Base-by-base conservation (phyloP, 495 filamentous ascomycete genomes). In the Sabuloglossum arenarium region DNA sequence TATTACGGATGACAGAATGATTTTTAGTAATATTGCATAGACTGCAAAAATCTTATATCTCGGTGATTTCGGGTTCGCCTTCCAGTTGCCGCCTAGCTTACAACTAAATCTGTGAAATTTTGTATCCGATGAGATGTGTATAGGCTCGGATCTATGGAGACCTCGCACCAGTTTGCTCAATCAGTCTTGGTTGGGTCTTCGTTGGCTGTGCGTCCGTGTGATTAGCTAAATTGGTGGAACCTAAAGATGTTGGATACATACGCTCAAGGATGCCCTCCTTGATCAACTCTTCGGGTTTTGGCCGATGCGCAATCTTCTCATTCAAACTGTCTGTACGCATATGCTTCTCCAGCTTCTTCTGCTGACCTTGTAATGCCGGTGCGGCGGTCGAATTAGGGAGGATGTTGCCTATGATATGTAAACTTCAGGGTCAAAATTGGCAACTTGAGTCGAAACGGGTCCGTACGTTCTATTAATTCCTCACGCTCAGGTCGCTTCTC, bases 281-380 rank as follows among this genome's bases (percentile, higher is more conserved):
- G 50, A 94, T 73, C 50, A 94, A 67, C 31, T 82, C 75, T 56
- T 87, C 84, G 4, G 83, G 81, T 27, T 79, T 71, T 1, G 88
- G 88, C 8, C 88, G 75, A 56, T 81, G 74, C 63, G 80, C 73
- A 56, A 94, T 77, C 65, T 85, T 86, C 62, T 88, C 84, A 66
- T 94, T 88, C 37, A 94, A 70, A 31, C 75, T 82, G 65, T 94
- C 83, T 52, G 78, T 81, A 21, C 83, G 79, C 88, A 94, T 93
- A 63, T 88, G 79, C 62, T 77, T 83, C 66, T 85, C 81, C 53
- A 94, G 77, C 68, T 91, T 84, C 56, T 74, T 80, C 69, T 88
- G 85, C 56, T 86, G 74, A 32, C 80, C 85, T 60, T 82, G 80
- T 37, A 94, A 68, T 0, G 80, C 74, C 0, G 88, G 86, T 0